Base-by-base conservation (phyloP, 257 asterid genomes). In the Solanum chilense region DNA sequence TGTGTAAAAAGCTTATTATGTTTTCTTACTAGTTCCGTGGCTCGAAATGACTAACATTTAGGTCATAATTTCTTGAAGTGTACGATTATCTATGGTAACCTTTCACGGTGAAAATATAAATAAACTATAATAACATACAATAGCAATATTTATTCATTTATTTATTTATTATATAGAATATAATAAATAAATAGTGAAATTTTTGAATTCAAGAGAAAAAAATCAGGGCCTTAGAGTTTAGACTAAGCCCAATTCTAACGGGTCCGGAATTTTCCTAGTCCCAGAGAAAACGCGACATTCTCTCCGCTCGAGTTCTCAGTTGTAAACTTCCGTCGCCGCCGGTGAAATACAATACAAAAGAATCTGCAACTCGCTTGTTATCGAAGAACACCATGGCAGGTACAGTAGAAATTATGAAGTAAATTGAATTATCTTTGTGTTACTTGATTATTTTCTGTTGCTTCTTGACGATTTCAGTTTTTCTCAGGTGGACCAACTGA, bases 401-500 rank as follows among this genome's bases (percentile, higher is more conserved):
- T 90, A 58, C 20, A 25, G 58, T 68, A 15, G n/a, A 85, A 73
- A 70, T 31, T 64, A 13, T 11, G 66, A 31, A 35, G 49, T 70
- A 33, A 45, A 33, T 86, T 73, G 41, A 60, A 35, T 45, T 25
- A 20, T 25, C 84, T 29, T 8, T 44, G 39, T 31, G 52, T 52
- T 60, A 49, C 25, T 86, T 33, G n/a, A 6, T 45, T 41, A n/a
- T 33, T 80, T 78, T 66, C 62, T 87, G 23, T 82, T 42, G 20
- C 16, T 47, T 64, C 9, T 76, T 15, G 9, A 31, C 58, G 42
- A 82, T 41, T 20, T 18, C 41, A 62, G 31, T 37, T 60, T 31
- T 18, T 66, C 74, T 69, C 86, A 94, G 98, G 98, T 27, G 98
- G 94, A 64, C 96, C 86, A 88, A 52, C 92, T 68, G 98, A 96